A percentile compares a stretch with the other conserved stretches of the same genome.
Evolutionary conservation across 2,329 filamentous ascomycete genomes (phyloP).

Genomic region (Pseudogymnoascus sp.): DNA sequence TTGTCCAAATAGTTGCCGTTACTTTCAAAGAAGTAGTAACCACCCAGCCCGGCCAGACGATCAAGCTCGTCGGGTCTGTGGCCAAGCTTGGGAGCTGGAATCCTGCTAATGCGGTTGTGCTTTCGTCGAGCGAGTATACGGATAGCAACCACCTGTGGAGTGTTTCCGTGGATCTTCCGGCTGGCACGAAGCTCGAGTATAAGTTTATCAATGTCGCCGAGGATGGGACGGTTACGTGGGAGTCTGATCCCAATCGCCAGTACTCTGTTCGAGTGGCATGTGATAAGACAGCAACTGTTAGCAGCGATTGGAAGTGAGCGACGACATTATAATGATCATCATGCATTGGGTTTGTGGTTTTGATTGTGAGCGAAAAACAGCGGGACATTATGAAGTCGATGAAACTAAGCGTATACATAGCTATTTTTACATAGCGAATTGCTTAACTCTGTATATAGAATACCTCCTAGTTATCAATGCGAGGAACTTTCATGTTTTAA

Average conservation of each 20-base stretch:
- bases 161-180: conserved; percentile 43
- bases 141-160: conserved; percentile 53
- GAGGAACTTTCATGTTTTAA: not conserved
- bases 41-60: conserved; percentile 52
- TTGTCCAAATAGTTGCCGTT: conserved; percentile 43
- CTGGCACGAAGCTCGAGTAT: conserved; percentile 52
- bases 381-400: not conserved
- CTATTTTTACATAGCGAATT: not conserved
- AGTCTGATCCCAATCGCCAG: conserved; percentile 36
- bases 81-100: conserved; percentile 56
- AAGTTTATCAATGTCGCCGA: conserved; percentile 56
- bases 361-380: not conserved
- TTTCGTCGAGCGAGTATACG: conserved; percentile 55
- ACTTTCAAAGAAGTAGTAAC: conserved; percentile 52
- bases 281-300: conserved; percentile 16
- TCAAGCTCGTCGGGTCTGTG: conserved; percentile 57
- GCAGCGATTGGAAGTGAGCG: conserved; percentile 15
- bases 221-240: conserved; percentile 52
- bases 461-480: not conserved
- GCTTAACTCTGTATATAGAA: conserved; percentile 1
- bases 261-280: conserved; percentile 18
- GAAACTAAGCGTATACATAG: not conserved
- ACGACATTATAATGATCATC: too few species aligned
- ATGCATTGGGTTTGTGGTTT: not conserved
- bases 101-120: conserved; percentile 41